Percentiles rank a stretch among this genome's conserved stretches.
These are phyloP conservation scores for Petasospora rhodanensis DNA, from an alignment of 1,139 yeast species.

Conservation along the genomic window DNA sequence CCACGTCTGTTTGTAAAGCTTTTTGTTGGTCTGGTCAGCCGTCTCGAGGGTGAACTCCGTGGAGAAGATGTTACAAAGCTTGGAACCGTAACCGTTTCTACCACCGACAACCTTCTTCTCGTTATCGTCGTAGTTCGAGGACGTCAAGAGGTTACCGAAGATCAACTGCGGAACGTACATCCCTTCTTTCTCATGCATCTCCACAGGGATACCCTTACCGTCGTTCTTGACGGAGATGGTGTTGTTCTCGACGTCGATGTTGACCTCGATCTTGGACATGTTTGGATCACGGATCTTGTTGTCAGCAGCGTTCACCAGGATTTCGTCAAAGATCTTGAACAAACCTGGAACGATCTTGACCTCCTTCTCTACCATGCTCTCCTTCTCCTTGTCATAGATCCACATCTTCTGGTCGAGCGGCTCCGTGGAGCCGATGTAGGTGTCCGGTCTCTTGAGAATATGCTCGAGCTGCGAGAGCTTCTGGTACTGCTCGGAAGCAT, in stretches of 20 bases:
- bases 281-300: constrained; percentile 92
- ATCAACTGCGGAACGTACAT: constrained; percentile 95
- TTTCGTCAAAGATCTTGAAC: constrained; percentile 95
- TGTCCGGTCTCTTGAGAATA: constrained; percentile 94
- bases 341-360: constrained; percentile 92
- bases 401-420: constrained; percentile 76
- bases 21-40: constrained; percentile 64
- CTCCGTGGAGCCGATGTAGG: constrained; percentile 95
- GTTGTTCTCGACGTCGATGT: constrained; percentile 71
- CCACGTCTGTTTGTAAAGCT: constrained; percentile 80
- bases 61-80: constrained; percentile 88
- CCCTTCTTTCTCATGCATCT: constrained; percentile 86
- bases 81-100: constrained; percentile 98
- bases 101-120: constrained; percentile 98
- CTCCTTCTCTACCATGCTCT: constrained; percentile 64
- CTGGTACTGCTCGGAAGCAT: constrained; percentile 82
- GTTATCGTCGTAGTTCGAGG: constrained; percentile 93
- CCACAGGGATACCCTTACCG: constrained; percentile 94
- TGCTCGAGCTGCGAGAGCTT: constrained; percentile 93
- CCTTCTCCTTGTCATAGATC: constrained; percentile 69
- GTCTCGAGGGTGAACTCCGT: constrained; percentile 86
- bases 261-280: constrained; percentile 82
- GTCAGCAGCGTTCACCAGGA: constrained; percentile 96
- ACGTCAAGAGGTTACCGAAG: constrained; percentile 91
- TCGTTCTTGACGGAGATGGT: constrained; percentile 81